These are phyloP conservation scores for Cordyceps cicadae DNA, from an alignment of 2,329 filamentous ascomycete genomes.

Conservation along the genomic window DNA sequence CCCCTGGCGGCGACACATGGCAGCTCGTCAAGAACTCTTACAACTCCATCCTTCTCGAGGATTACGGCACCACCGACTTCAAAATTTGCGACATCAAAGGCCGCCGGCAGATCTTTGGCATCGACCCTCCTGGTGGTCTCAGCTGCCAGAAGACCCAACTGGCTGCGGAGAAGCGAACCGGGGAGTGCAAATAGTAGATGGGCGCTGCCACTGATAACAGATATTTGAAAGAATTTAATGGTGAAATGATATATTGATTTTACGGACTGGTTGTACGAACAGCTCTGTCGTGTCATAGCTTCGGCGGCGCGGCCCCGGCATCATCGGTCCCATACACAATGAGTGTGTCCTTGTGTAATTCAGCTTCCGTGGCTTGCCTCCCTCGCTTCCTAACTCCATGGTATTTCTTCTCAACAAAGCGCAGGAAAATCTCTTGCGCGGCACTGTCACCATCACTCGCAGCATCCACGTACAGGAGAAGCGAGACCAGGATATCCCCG, in stretches of 20 bases:
- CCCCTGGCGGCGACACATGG: conserved; percentile 19
- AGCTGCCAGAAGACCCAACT: neutral
- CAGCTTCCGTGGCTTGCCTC: conserved; percentile 17
- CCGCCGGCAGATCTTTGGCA: neutral
- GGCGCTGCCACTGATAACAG: neutral
- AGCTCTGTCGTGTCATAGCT: conserved; percentile 4
- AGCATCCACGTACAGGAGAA: conserved; percentile 35
- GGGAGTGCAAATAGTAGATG: neutral
- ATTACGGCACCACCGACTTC: neutral
- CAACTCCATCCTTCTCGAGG: neutral
- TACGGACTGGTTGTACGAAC: no score
- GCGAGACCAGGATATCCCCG: conserved; percentile 35
- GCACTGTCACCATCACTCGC: conserved; percentile 27
- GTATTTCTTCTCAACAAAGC: conserved; percentile 29
- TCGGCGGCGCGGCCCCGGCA: conserved; percentile 13
- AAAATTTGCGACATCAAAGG: neutral
- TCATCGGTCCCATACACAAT: conserved; percentile 29
- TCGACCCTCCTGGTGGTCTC: neutral
- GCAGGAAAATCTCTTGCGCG: conserved; percentile 30
- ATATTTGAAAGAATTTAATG: neutral
- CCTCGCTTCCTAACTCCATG: conserved; percentile 13
- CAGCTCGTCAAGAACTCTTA: neutral
- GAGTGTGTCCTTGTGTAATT: conserved; percentile 23
- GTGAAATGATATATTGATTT: neutral
- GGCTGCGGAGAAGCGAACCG: neutral